phyloP scores from a whole-genome alignment of 2,329 filamentous ascomycete species.

The Cladorrhinum sp. region DNA sequence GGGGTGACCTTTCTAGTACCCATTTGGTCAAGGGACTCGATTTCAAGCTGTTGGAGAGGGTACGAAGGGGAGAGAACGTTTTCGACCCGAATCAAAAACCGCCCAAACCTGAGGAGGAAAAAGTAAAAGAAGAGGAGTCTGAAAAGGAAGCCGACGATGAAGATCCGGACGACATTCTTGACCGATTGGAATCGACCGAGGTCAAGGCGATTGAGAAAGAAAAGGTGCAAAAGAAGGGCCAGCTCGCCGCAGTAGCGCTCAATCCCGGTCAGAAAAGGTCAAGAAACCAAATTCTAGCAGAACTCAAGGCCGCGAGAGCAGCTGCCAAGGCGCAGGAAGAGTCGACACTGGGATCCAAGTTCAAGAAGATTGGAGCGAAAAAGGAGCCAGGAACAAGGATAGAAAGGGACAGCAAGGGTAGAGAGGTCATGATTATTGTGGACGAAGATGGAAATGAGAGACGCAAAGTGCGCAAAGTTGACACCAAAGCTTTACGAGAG shows the following conservation, averaged over 20 bases:
- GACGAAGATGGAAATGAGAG: conserved; percentile 66
- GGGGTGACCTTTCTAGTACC: conserved; percentile 75
- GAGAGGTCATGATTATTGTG: conserved; percentile 62
- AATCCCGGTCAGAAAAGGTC: conserved; percentile 59
- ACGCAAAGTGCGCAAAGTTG: conserved; percentile 58
- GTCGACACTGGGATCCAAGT: conserved; percentile 54
- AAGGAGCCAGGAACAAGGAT: conserved; percentile 55
- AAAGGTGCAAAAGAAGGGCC: conserved; percentile 57
- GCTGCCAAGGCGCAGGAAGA: conserved; percentile 55
- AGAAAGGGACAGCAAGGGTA: conserved; percentile 58
- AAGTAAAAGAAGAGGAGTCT: too few species aligned
- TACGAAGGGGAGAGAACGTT: conserved; percentile 67
- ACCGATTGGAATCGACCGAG: conserved; percentile 53
- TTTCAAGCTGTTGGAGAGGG: conserved; percentile 70
- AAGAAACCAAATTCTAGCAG: conserved; percentile 64
- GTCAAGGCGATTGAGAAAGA: conserved; percentile 53
- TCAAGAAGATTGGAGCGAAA: conserved; percentile 62
- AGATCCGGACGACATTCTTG: conserved; percentile 65
- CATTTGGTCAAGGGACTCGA: conserved; percentile 92
- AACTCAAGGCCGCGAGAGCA: conserved; percentile 60
- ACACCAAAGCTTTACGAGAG: conserved; percentile 36
- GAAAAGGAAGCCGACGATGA: conserved; percentile 30
- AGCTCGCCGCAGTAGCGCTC: conserved; percentile 49
- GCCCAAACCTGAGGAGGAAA: conserved; percentile 47
- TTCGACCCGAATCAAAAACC: conserved; percentile 38